phyloP scores from a whole-genome alignment of 805 yeast genomes.

The Ogataea trehalophila region DNA sequence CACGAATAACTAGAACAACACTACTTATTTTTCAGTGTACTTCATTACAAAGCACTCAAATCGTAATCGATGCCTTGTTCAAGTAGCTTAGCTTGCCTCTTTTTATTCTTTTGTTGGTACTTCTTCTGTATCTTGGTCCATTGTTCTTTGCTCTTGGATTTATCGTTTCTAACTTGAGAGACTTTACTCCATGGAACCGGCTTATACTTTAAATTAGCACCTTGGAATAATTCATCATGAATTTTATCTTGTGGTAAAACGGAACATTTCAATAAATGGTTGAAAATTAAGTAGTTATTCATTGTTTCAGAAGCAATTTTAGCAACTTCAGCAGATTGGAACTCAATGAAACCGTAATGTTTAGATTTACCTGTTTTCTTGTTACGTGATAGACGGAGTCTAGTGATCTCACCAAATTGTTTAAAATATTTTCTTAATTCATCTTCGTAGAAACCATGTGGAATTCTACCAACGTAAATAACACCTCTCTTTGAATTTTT shows the following conservation, averaged over 20 bases:
- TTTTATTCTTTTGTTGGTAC: constrained; percentile 36
- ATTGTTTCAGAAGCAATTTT: constrained; percentile 88
- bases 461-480: constrained; percentile 86
- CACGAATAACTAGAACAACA: not conserved
- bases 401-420: constrained; percentile 84
- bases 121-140: constrained; percentile 51
- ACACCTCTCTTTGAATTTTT: constrained; percentile 49
- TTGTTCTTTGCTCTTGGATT: constrained; percentile 49
- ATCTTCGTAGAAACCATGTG: constrained; percentile 84
- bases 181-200: constrained; percentile 57
- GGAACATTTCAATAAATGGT: constrained; percentile 70
- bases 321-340: constrained; percentile 49
- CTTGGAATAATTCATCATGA: constrained; percentile 54
- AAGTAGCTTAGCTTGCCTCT: constrained; percentile 46
- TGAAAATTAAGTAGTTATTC: constrained; percentile 88
- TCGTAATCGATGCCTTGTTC: constrained; percentile 56
- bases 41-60: constrained; percentile 16
- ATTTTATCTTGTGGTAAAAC: constrained; percentile 52
- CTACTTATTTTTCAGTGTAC: not conserved
- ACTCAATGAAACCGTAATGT: constrained; percentile 85
- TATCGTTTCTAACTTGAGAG: constrained; percentile 48
- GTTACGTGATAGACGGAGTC: constrained; percentile 80
- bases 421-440: constrained; percentile 75
- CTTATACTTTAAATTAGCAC: constrained; percentile 50
- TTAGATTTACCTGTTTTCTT: constrained; percentile 86